Evolutionary conservation across 768 basidiomycete genomes (phyloP), one percentile per base, ranked within the genome.

Genomic region (Mycena venus): DNA sequence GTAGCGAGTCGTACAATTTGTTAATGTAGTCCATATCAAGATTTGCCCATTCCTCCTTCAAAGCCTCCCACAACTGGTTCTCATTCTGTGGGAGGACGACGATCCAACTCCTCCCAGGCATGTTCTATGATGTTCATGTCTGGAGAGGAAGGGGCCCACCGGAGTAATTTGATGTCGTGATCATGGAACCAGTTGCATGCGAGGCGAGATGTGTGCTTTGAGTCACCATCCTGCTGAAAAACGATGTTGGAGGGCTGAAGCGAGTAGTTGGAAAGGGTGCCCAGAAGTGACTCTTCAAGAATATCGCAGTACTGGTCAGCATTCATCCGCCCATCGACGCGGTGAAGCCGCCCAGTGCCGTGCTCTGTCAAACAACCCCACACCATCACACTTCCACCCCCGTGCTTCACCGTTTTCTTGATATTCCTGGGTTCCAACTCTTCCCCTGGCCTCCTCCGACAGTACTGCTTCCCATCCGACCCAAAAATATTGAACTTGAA

Each of bases 1-100:
- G 78, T 55, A 80, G 72, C 25, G 68, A 73, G 27, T 75, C 65
- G 47, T 75, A 76, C 17, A 78, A 63, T 7, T 69, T 76, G 19
- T 75, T 62, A 44, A 74, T 65, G 44, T 36, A 73, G 64, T 53
- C 69, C 40, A 61, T 38, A 58, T 67, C 44, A 14, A 83, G 60
- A 2, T 74, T 67, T 6, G 59, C 69, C 83, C 84, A 84, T 72
- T 83, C 84, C 59, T 79, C 79, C 66, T 75, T 49, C 29, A 84
- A 65, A 70, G 61, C 64, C 11, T 70, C 75, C 36, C 36, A 38
- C 36, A 38, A 66, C 71, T 83, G 78, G 27, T 74, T 36, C 15
- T 58, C 4, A 49, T 77, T 78, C 14, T 31, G 49, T 29, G 79
- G 79, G 9, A 73, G 72, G 5, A 59, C 66, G n/a, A n/a, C n/a